Conservation (phyloP, 176 grass and related monocot species). For the Aegilops umbellulata region DNA sequence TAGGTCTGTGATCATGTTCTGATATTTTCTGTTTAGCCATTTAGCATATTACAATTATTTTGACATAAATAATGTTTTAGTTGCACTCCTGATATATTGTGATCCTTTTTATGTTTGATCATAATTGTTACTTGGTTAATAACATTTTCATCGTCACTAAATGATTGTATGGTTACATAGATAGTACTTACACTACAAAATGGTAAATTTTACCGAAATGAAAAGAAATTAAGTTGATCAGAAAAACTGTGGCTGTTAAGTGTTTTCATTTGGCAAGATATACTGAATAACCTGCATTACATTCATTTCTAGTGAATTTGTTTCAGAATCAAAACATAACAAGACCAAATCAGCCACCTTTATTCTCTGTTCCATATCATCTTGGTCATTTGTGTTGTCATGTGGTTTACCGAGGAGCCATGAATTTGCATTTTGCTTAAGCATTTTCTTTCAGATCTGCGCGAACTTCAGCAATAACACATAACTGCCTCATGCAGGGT, state of each 20-base stretch:
- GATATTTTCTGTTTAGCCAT: neutral
- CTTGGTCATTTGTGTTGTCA: neutral
- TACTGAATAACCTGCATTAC: neutral
- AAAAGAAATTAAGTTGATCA: neutral
- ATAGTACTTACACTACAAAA: neutral
- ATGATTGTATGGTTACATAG: neutral
- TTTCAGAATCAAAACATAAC: neutral
- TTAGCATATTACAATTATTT: neutral
- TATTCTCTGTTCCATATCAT: neutral
- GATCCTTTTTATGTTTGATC: neutral
- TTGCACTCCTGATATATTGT: neutral
- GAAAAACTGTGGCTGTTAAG: neutral
- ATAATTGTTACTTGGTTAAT: neutral
- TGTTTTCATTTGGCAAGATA: neutral
- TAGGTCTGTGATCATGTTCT: constrained; percentile 53
- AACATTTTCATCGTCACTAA: neutral
- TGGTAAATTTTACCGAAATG: neutral
- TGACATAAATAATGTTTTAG: neutral
- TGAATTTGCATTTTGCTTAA: constrained; percentile 9
- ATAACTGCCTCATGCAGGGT: constrained; percentile 57
- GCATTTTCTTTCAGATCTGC: neutral
- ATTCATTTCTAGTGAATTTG: neutral
- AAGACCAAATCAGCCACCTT: neutral
- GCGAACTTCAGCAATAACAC: neutral
- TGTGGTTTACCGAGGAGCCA: neutral